Percentiles rank a stretch among this genome's conserved stretches.
Evolutionary conservation across 495 filamentous ascomycete genomes (phyloP).

Genomic region (Penicillium coffeae): DNA sequence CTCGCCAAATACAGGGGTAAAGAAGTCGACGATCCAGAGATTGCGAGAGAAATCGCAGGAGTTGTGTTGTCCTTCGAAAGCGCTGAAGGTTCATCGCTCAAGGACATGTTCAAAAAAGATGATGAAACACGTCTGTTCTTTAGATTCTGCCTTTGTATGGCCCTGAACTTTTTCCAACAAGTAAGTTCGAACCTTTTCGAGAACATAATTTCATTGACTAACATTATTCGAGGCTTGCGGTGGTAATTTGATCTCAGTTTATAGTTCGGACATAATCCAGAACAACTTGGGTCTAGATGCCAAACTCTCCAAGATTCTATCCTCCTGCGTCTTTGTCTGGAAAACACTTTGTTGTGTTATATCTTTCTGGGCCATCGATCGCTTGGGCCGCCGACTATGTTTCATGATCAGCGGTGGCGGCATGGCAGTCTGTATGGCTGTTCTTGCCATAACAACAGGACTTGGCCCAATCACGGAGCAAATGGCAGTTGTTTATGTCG

Average conservation of each 20-base stretch:
- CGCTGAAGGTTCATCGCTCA: constrained; percentile 25
- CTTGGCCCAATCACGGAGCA: not conserved
- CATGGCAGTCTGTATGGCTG: constrained; percentile 62
- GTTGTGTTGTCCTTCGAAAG: constrained; percentile 40
- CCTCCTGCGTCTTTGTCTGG: constrained; percentile 71
- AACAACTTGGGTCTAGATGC: constrained; percentile 58
- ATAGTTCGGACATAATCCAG: constrained; percentile 27
- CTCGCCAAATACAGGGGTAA: constrained; percentile 36
- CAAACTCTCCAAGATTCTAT: constrained; percentile 76
- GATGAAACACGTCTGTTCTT: constrained; percentile 33
- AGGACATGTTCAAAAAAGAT: constrained; percentile 30
- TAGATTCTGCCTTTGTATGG: constrained; percentile 28
- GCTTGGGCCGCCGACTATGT: constrained; percentile 64
- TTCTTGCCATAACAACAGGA: constrained; percentile 46
- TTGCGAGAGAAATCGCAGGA: constrained; percentile 30
- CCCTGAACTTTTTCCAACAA: constrained; percentile 31
- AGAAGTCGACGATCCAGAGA: constrained; percentile 18
- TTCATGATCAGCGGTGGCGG: constrained; percentile 53
- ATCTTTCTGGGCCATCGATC: constrained; percentile 76
- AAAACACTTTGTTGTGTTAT: constrained; percentile 69
- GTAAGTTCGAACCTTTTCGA: no score
- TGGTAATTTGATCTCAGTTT: constrained; percentile 22
- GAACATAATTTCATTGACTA: no score
- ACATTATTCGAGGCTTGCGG: no score
- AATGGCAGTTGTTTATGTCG: constrained; percentile 1